A percentile compares a stretch with the other conserved stretches of the same genome.
Evolutionary conservation across 306 rosid genomes (phyloP).

Genomic region (Trifolium repens): DNA sequence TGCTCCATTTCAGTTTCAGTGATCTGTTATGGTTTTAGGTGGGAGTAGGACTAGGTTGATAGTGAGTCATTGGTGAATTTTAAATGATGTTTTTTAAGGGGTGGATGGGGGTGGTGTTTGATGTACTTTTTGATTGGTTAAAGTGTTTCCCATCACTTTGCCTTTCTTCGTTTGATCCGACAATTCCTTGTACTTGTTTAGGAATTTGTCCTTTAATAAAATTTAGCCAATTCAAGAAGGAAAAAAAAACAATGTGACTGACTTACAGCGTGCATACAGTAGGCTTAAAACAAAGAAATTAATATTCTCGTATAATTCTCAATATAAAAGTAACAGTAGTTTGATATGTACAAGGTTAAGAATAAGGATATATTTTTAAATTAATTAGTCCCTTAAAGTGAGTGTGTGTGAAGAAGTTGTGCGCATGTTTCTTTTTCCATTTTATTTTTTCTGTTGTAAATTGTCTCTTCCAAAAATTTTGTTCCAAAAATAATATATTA

Average conservation of each 20-base stretch:
- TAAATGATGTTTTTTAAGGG: too few species aligned
- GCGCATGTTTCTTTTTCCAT: neutral
- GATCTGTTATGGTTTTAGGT: too few species aligned
- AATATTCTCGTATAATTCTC: conserved; percentile 1
- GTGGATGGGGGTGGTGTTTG: too few species aligned
- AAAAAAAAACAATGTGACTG: neutral
- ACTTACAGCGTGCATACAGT: neutral
- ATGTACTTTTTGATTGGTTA: too few species aligned
- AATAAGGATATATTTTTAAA: conserved; percentile 6
- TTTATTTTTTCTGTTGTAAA: neutral
- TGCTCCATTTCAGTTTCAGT: too few species aligned
- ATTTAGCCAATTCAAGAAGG: too few species aligned
- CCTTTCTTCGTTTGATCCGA: too few species aligned
- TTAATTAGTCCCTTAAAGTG: neutral
- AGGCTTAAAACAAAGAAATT: neutral
- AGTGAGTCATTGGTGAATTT: too few species aligned
- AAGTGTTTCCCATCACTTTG: too few species aligned
- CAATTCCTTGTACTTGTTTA: too few species aligned
- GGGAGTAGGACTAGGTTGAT: too few species aligned
- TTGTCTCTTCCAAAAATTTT: conserved; percentile 29
- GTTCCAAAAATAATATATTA: neutral
- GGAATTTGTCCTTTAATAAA: too few species aligned
- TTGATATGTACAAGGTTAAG: conserved; percentile 4
- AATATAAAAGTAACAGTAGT: conserved; percentile 6
- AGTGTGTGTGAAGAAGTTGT: conserved; percentile 13